phyloP scores from a whole-genome alignment of 2,329 filamentous ascomycete species.

The Fusarium papillatum region DNA sequence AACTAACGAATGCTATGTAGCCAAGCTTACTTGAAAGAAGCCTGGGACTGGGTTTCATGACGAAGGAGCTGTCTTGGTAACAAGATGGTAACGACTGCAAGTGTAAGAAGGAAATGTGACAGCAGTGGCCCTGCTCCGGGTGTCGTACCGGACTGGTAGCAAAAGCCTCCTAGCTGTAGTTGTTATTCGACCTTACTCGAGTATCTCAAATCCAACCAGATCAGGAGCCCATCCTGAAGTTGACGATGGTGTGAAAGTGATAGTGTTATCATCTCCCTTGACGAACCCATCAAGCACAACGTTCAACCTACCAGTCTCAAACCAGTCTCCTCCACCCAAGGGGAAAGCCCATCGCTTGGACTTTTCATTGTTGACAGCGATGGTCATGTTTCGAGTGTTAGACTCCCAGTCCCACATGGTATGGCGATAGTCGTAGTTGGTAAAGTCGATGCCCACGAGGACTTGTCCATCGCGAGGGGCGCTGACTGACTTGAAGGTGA shows the following conservation, averaged over 20 bases:
- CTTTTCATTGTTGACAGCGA: conserved; percentile 58
- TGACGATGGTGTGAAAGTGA: conserved; percentile 50
- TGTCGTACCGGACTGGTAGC: background rate
- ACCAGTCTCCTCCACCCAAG: conserved; percentile 64
- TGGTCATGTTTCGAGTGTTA: conserved; percentile 64
- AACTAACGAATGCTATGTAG: background rate
- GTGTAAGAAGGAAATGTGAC: background rate
- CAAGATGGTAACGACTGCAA: background rate
- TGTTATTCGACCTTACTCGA: background rate
- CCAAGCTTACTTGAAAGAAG: background rate
- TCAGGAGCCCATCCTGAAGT: conserved; percentile 53
- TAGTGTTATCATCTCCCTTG: conserved; percentile 52
- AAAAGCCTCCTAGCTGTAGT: background rate
- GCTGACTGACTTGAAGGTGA: conserved; percentile 51
- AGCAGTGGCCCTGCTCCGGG: background rate
- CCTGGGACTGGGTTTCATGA: background rate
- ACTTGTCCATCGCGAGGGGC: conserved; percentile 49
- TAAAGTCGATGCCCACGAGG: conserved; percentile 62
- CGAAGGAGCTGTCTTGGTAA: background rate
- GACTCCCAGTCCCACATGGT: conserved; percentile 57
- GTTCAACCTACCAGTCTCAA: conserved; percentile 59
- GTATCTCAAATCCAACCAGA: conserved; percentile 57
- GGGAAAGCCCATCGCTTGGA: conserved; percentile 64
- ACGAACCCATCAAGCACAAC: conserved; percentile 61
- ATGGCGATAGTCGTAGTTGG: conserved; percentile 65